Percentiles rank a stretch among this genome's conserved stretches.
Evolutionary conservation across 129 eudicot genomes (phyloP).

Genomic region (Logfia minima): DNA sequence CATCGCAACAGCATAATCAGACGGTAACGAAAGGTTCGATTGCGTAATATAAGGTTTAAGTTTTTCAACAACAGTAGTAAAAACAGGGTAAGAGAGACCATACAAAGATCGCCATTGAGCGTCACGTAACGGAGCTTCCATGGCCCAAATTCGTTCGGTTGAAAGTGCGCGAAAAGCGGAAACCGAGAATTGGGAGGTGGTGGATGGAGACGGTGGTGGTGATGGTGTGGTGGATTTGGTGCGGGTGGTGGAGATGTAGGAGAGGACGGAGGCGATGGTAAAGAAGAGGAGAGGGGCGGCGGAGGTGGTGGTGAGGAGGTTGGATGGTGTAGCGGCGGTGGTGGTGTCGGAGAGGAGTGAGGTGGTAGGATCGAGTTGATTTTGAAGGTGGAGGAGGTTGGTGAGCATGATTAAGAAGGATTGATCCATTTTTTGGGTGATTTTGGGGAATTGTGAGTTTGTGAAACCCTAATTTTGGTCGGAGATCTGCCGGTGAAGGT

Average conservation of each 20-base stretch:
- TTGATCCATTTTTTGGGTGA: slow-evolving; percentile 51
- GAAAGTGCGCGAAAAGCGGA: slow-evolving; percentile 91
- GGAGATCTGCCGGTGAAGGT: slow-evolving; percentile 26
- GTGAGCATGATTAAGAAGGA: slow-evolving; percentile 78
- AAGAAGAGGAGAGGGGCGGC: slow-evolving; percentile 91
- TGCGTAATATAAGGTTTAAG: slow-evolving; percentile 84
- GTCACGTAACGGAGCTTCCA: slow-evolving; percentile 80
- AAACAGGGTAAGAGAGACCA: slow-evolving; percentile 88
- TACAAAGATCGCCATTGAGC: slow-evolving; percentile 84
- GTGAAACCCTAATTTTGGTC: slow-evolving; percentile 36
- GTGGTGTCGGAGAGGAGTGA: slow-evolving; percentile 57
- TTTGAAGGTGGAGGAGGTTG: slow-evolving; percentile 86
- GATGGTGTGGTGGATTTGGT: slow-evolving; percentile 30
- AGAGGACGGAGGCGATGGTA: slow-evolving; percentile 87
- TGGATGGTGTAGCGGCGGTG: slow-evolving; percentile 54
- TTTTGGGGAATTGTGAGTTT: background rate
- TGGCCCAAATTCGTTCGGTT: slow-evolving; percentile 81
- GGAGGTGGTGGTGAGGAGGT: slow-evolving; percentile 70
- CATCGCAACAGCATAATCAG: slow-evolving; percentile 98
- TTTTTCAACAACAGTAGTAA: slow-evolving; percentile 83
- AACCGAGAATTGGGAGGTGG: slow-evolving; percentile 63
- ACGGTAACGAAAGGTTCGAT: slow-evolving; percentile 77
- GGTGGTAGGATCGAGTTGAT: slow-evolving; percentile 79
- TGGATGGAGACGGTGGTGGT: slow-evolving; percentile 37
- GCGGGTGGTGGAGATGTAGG: slow-evolving; percentile 61